Percentiles rank a stretch among this genome's conserved stretches.
These are phyloP conservation scores for Pinus tabuliformis DNA, from an alignment of 75 land plant species.

Conservation along the genomic window DNA sequence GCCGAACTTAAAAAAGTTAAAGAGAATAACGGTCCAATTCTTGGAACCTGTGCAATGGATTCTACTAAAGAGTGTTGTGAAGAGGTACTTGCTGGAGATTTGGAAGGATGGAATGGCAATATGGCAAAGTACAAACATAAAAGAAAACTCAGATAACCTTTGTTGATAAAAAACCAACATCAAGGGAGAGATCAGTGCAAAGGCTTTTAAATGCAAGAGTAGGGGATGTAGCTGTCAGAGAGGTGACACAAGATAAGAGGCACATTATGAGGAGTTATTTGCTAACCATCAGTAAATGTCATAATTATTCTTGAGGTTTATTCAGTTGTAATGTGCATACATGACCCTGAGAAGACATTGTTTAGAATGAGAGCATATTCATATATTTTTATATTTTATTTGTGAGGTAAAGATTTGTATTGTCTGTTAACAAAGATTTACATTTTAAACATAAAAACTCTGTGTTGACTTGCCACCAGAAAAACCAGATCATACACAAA, in stretches of 20 bases:
- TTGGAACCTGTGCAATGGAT: slow-evolving; percentile 62
- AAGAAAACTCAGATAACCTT: slow-evolving; percentile 49
- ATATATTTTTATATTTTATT: too few relatives aligned
- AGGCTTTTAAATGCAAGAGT: slow-evolving; percentile 47
- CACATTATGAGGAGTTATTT: too few relatives aligned
- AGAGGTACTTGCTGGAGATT: slow-evolving; percentile 27
- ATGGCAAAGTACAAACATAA: slow-evolving; percentile 17
- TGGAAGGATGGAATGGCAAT: slow-evolving; percentile 12
- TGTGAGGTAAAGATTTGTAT: too few relatives aligned
- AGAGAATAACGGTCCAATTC: slow-evolving; percentile 73
- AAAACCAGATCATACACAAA: too few relatives aligned
- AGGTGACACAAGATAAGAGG: slow-evolving; percentile 26
- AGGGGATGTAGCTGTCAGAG: slow-evolving; percentile 33
- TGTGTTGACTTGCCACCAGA: too few relatives aligned
- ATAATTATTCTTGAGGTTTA: slow-evolving; percentile 3
- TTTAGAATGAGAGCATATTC: too few relatives aligned
- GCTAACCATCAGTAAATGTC: slow-evolving; percentile 16
- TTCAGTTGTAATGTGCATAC: too few relatives aligned
- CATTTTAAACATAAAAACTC: too few relatives aligned
- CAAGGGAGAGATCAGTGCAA: slow-evolving; percentile 58
- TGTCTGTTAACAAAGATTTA: too few relatives aligned
- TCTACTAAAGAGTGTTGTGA: slow-evolving; percentile 42
- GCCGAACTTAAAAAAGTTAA: slow-evolving; percentile 54
- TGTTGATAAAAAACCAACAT: slow-evolving; percentile 66
- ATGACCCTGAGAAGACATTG: too few relatives aligned